A percentile compares a stretch with the other conserved stretches of the same genome.
Evolutionary conservation across 257 asterid species (phyloP).

Genomic region (Verbascum thapsus): DNA sequence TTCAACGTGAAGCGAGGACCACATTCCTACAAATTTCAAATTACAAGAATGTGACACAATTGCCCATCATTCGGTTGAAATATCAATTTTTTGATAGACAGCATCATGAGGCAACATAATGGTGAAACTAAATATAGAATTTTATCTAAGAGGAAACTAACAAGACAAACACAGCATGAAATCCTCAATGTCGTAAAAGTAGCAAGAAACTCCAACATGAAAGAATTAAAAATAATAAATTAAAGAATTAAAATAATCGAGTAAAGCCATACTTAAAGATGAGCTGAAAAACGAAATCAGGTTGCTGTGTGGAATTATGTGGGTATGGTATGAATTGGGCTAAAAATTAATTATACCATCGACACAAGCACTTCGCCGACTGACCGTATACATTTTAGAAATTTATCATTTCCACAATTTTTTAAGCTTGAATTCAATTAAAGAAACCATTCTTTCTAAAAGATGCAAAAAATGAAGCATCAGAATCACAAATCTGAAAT

Average conservation of each 20-base stretch:
- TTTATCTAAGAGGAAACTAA: not conserved
- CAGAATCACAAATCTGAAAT: slow-evolving; percentile 74
- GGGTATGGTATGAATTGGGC: not conserved
- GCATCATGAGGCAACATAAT: not conserved
- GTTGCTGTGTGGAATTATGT: not conserved
- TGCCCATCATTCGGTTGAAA: not conserved
- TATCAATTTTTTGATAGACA: too few species aligned
- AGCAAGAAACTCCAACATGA: not conserved
- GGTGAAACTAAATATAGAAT: not conserved
- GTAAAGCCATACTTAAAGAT: not conserved
- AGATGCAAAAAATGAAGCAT: slow-evolving; percentile 10
- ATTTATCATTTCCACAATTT: not conserved
- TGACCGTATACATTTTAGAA: not conserved
- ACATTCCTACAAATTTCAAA: slow-evolving; percentile 65
- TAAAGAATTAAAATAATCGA: not conserved
- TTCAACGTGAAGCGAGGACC: slow-evolving; percentile 94
- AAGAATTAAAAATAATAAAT: not conserved
- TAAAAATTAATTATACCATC: not conserved
- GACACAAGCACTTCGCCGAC: too few species aligned
- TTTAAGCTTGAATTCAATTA: not conserved
- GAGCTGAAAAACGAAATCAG: not conserved
- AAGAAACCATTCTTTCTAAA: not conserved
- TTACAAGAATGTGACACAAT: not conserved
- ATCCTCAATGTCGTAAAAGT: not conserved
- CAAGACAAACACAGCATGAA: not conserved